Evolutionary conservation across 441 rosid species (phyloP).

Genomic region (Croton laevigatus): DNA sequence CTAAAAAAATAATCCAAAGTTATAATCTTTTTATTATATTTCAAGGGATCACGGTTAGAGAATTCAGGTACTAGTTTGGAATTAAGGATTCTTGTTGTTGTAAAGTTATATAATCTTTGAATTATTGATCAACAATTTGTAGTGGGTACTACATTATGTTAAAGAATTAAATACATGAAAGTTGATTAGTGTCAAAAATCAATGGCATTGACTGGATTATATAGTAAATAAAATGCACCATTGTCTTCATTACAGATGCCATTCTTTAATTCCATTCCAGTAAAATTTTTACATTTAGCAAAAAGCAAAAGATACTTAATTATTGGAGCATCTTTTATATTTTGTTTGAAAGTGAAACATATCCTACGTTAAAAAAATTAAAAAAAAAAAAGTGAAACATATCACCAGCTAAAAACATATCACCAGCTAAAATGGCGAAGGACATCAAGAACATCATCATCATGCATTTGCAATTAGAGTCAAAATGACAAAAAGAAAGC

Average conservation of each 20-base stretch:
- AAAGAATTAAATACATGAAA: not conserved
- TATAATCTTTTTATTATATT: too few relatives aligned
- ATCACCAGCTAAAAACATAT: too few relatives aligned
- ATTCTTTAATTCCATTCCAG: conserved; percentile 3
- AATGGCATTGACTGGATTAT: not conserved
- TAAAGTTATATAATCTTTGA: too few relatives aligned
- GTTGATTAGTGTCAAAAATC: not conserved
- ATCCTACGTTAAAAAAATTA: too few relatives aligned
- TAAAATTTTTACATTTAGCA: conserved; percentile 12
- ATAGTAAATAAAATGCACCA: not conserved
- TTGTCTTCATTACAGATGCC: conserved; percentile 6
- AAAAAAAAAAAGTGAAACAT: too few relatives aligned
- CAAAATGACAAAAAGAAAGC: conserved; percentile 9
- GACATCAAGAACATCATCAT: conserved; percentile 14
- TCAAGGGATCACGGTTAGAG: too few relatives aligned
- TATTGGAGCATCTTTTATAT: conserved; percentile 29
- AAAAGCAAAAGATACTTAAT: conserved; percentile 24
- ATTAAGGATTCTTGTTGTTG: too few relatives aligned
- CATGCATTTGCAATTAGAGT: conserved; percentile 11
- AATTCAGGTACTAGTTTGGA: too few relatives aligned
- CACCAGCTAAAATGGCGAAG: not conserved
- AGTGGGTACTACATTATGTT: not conserved
- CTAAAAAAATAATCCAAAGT: not conserved
- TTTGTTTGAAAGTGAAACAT: conserved; percentile 20
- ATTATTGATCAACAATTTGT: not conserved